Evolutionary conservation across 768 basidiomycete genomes (phyloP), one percentile per base, ranked within the genome.

Genomic region (Mrakia frigida): DNA sequence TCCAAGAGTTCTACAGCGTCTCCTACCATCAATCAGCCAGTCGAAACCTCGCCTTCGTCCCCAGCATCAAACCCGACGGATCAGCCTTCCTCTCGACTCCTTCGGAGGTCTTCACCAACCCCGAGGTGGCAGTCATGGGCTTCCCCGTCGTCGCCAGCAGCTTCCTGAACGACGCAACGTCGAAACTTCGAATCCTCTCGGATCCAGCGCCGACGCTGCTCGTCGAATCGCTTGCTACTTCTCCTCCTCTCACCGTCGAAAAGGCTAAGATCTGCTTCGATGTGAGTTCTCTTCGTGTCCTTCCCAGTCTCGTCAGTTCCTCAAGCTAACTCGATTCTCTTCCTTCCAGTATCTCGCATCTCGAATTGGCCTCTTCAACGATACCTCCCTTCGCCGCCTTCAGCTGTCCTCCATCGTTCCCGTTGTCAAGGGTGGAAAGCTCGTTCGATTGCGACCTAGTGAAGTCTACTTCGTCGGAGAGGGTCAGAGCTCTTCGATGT

Each of bases 61-160:
- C 96, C 0, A 89, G 93, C 3, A 80, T 88, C 3, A 85, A 87
- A 25, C 85, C 86, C 7, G 85, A 86, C 23, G 87, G 86, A n/a
- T 79, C 83, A 23, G 78, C 80, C 1, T 86, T 87, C 75, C 81
- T 92, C 77, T 90, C 88, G 2, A 88, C 86, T 59, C 88, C 89
- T 21, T 85, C 86, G 79, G 90, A 93, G 82, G 93, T 94, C 0
- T 94, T 89, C 80, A 87, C 88, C 10, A 87, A 88, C 73, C 81
- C 86, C 0, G 87, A 89, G 37, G 94, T 91, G 87, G 87, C 89
- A 1, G 82, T 85, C 0, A 85, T 98, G n/a, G 93, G 93, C 2
- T 95, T 95, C 82, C 82, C 88, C 11, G 86, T 91, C 2, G 86
- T 92, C 1, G 87, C 90, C 68, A 86, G 80, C 52, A 77, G 79